Evolutionary conservation across 352 stramenopile genomes (phyloP).

Genomic region (Pythium aristosporum): DNA sequence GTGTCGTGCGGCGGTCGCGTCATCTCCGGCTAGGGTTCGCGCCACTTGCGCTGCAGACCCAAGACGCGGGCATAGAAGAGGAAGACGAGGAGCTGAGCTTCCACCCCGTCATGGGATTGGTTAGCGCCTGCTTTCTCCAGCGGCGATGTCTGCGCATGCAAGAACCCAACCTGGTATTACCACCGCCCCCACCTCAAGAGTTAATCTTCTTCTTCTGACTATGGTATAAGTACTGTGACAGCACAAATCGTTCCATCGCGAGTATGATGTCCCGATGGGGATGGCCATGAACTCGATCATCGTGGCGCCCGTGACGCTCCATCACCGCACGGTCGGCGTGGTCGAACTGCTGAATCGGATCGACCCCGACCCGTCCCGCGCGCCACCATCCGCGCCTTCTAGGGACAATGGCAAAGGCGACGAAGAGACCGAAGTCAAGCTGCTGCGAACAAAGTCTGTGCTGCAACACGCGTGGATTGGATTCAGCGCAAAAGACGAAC

Average conservation of each 20-base stretch:
- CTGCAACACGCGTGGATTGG: slow-evolving; percentile 25
- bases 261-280: slow-evolving; percentile 57
- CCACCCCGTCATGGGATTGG: slow-evolving; percentile 51
- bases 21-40: slow-evolving; percentile 3
- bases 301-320: slow-evolving; percentile 51
- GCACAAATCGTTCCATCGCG: slow-evolving; percentile 55
- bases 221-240: slow-evolving; percentile 6
- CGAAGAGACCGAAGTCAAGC: slow-evolving; percentile 39
- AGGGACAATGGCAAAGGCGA: not conserved
- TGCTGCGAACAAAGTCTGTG: slow-evolving; percentile 36
- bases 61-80: not conserved
- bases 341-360: slow-evolving; percentile 64
- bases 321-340: slow-evolving; percentile 53
- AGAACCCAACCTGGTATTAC: slow-evolving; percentile 39
- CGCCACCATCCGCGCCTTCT: not conserved
- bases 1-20: slow-evolving; percentile 18
- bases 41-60: not conserved
- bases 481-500: slow-evolving; percentile 62
- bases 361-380: slow-evolving; percentile 22
- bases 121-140: slow-evolving; percentile 59
- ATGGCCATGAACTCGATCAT: slow-evolving; percentile 56
- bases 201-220: no score
- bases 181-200: no score
- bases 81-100: slow-evolving; percentile 32
- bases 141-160: slow-evolving; percentile 60